Conservation (phyloP, 202 grass and related monocot genomes). For the Zizania palustris region DNA sequence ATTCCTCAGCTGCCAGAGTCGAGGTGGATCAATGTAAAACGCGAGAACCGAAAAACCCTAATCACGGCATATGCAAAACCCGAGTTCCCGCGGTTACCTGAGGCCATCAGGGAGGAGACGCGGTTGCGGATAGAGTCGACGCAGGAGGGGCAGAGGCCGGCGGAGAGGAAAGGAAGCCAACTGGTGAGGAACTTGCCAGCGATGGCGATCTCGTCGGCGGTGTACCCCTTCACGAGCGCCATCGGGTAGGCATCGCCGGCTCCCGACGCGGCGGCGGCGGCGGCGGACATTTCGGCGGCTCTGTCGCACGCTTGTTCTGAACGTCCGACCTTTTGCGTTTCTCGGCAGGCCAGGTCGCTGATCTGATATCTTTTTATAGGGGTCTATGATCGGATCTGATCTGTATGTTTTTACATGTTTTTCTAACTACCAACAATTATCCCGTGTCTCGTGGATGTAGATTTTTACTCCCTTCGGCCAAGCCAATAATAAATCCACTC, state of each 20-base stretch:
- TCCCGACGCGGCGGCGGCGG: neutral
- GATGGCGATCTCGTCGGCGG: conserved; percentile 67
- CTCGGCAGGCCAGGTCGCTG: too few species aligned
- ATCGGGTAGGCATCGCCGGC: conserved; percentile 40
- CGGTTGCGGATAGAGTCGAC: conserved; percentile 56
- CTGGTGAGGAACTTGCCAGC: conserved; percentile 82
- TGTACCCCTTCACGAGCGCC: conserved; percentile 65
- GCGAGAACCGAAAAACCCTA: conserved; percentile 29
- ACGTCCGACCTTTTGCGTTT: too few species aligned
- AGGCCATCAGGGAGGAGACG: conserved; percentile 62
- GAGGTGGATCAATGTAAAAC: neutral
- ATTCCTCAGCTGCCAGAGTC: conserved; percentile 36
- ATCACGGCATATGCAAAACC: neutral
- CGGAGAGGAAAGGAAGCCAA: conserved; percentile 89
- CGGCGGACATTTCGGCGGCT: conserved; percentile 16
- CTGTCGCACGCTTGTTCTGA: conserved; percentile 18
- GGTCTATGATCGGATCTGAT: too few species aligned
- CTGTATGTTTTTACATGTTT: too few species aligned
- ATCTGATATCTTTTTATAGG: too few species aligned
- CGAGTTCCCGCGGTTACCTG: conserved; percentile 24
- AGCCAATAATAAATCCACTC: too few species aligned
- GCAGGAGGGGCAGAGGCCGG: conserved; percentile 71
- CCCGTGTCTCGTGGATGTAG: too few species aligned
- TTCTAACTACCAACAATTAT: too few species aligned
- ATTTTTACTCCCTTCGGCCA: too few species aligned